phyloP scores from a whole-genome alignment of 2,329 filamentous ascomycete species.

The Byssochlamys sp. region DNA sequence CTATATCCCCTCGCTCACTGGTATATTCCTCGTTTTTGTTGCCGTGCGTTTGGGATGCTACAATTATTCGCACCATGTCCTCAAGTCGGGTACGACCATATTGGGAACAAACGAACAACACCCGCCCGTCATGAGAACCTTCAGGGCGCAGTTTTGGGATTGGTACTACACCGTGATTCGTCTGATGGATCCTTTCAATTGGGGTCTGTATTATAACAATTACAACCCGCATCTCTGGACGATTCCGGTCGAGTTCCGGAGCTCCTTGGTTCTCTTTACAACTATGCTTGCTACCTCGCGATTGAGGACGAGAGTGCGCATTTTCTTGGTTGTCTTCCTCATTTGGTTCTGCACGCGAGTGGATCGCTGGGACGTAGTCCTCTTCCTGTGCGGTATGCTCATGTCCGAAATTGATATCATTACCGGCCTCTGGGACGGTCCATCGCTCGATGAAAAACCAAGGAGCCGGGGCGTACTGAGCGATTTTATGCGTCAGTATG shows the following conservation, averaged over 20 bases:
- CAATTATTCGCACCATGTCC: slow-evolving; percentile 27
- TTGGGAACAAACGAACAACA: slow-evolving; percentile 35
- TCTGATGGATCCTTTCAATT: slow-evolving; percentile 31
- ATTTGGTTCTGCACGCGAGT: slow-evolving; percentile 33
- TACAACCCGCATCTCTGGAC: slow-evolving; percentile 41
- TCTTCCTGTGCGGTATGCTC: slow-evolving; percentile 34
- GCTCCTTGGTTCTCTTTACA: slow-evolving; percentile 36
- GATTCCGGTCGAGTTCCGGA: slow-evolving; percentile 37
- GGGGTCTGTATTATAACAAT: slow-evolving; percentile 32
- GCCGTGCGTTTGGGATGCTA: slow-evolving; percentile 35
- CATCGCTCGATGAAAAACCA: slow-evolving; percentile 21
- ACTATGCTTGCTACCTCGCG: slow-evolving; percentile 32
- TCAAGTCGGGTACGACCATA: slow-evolving; percentile 29
- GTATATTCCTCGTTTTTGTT: slow-evolving; percentile 31
- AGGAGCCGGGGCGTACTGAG: slow-evolving; percentile 7
- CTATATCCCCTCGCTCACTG: slow-evolving; percentile 33
- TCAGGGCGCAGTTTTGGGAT: slow-evolving; percentile 28
- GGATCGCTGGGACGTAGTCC: slow-evolving; percentile 35
- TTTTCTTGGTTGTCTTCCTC: slow-evolving; percentile 23
- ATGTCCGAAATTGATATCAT: slow-evolving; percentile 37
- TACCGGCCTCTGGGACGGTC: slow-evolving; percentile 25
- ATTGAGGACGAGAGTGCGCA: slow-evolving; percentile 22
- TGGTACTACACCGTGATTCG: slow-evolving; percentile 24
- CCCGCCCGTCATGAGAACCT: slow-evolving; percentile 26
- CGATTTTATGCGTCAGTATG: slow-evolving; percentile 13